Conservation (phyloP, 129 eudicot species). For the Chrysanthemum makinoi region DNA sequence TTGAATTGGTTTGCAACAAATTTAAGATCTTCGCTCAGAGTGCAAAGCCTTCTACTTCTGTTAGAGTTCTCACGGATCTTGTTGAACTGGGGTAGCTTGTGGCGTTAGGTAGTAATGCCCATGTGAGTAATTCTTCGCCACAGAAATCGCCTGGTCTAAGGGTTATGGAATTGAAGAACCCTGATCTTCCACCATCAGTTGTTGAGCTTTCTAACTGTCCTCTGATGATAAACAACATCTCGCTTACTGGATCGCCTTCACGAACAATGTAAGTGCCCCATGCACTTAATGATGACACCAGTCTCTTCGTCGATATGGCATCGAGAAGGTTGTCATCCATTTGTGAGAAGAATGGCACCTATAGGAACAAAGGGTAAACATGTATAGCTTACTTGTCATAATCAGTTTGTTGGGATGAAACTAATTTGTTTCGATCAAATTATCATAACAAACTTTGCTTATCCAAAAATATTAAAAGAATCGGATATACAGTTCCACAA, state of each 20-base stretch:
- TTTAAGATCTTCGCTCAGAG: slow-evolving; percentile 76
- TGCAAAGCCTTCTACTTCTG: slow-evolving; percentile 94
- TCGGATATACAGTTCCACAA: background rate
- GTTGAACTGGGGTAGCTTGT: slow-evolving; percentile 74
- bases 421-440: background rate
- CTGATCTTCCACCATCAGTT: slow-evolving; percentile 82
- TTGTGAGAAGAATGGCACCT: slow-evolving; percentile 94
- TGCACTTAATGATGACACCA: slow-evolving; percentile 74
- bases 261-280: slow-evolving; percentile 63
- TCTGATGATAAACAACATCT: slow-evolving; percentile 80
- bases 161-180: slow-evolving; percentile 88
- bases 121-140: slow-evolving; percentile 87
- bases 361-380: background rate
- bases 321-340: slow-evolving; percentile 90
- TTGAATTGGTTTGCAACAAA: slow-evolving; percentile 75
- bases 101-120: slow-evolving; percentile 84
- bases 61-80: slow-evolving; percentile 64
- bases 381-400: background rate
- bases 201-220: slow-evolving; percentile 95
- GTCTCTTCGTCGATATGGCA: slow-evolving; percentile 84
- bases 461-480: background rate
- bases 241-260: slow-evolving; percentile 87
- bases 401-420: background rate
- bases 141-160: slow-evolving; percentile 93
- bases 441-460: background rate